Base-by-base conservation (phyloP, 768 basidiomycete genomes). In the Boletus edulis region DNA sequence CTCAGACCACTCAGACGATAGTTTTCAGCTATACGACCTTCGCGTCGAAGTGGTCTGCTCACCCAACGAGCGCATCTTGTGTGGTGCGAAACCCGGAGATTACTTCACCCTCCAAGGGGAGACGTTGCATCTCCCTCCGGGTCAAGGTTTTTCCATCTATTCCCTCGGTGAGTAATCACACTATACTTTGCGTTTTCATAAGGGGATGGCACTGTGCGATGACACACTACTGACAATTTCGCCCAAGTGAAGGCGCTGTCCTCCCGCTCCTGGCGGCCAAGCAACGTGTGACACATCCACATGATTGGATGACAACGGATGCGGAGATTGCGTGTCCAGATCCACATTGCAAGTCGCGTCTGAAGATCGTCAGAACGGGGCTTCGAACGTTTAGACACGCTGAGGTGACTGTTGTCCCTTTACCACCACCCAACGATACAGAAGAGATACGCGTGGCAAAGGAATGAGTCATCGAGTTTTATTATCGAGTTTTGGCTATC, bases 251-350 rank as follows among this genome's bases (percentile, higher is more conserved):
- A 87, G 86, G 76, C 24, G 75, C 84, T 9, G 75, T 88, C 17
- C 75, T 88, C 9, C 85, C 85, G 3, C 72, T 88, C n/a, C 72
- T 87, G 9, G 82, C 85, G 10, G 85, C 85, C 17, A 87, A 86
- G 63, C 85, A 88, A 55, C 77, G 85, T 5, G 68, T 68, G 14
- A 80, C 78, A 3, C 69, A 84, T 49, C 61, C 71, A 1, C 77
- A 81, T 56, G 85, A 87, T 64, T 86, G 86, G 84, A 86, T 88
- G 80, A 72, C 82, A 6, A 83, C 83, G 2, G 86, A 87, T 55
- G 77, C 76, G 0, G 80, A 84, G 59, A 68, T 87, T 29, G 85
- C 84, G 0, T 87, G 85, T 60, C 86, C 84, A 0, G 86, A 87
- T 64, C 85, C 86, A 2, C 69, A 84, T 52, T 87, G 86, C 68